Evolutionary conservation across 805 yeast species (phyloP).

Genomic region (Ogataea pignaliae): DNA sequence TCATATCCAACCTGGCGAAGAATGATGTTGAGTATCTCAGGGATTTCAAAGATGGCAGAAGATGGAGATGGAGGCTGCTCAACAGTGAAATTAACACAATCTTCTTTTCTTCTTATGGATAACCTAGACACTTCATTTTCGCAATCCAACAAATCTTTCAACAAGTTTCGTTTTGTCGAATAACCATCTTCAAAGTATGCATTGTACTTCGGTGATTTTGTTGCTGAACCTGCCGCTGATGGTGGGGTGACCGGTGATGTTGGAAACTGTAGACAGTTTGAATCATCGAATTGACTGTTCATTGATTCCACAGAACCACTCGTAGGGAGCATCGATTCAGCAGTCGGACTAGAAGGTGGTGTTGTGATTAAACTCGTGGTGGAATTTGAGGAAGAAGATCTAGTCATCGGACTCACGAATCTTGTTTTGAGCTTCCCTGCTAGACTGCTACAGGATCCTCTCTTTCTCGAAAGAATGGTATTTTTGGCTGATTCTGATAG

Average conservation of each 20-base stretch:
- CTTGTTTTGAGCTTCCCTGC: conserved; percentile 12
- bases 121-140: conserved; percentile 13
- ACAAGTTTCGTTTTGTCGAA: conserved; percentile 6
- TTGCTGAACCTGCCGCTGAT: conserved; percentile 1
- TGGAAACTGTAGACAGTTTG: background rate
- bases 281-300: conserved; percentile 8
- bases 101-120: background rate
- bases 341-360: conserved; percentile 4
- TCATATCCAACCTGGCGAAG: conserved; percentile 56
- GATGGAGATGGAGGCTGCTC: background rate
- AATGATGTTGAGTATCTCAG: conserved; percentile 68
- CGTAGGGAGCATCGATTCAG: background rate
- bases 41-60: conserved; percentile 56
- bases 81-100: background rate
- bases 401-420: conserved; percentile 23
- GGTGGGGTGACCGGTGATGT: conserved; percentile 8
- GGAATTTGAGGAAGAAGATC: conserved; percentile 35
- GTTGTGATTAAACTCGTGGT: background rate
- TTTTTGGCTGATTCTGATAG: conserved; percentile 13
- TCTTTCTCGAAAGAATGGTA: conserved; percentile 11
- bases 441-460: conserved; percentile 7
- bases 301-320: conserved; percentile 6
- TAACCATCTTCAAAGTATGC: background rate
- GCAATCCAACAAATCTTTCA: conserved; percentile 13
- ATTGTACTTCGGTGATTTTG: too few species aligned